Evolutionary conservation across 108 stramenopile genomes (phyloP).

Genomic region (Pelagomonas calceolata): DNA sequence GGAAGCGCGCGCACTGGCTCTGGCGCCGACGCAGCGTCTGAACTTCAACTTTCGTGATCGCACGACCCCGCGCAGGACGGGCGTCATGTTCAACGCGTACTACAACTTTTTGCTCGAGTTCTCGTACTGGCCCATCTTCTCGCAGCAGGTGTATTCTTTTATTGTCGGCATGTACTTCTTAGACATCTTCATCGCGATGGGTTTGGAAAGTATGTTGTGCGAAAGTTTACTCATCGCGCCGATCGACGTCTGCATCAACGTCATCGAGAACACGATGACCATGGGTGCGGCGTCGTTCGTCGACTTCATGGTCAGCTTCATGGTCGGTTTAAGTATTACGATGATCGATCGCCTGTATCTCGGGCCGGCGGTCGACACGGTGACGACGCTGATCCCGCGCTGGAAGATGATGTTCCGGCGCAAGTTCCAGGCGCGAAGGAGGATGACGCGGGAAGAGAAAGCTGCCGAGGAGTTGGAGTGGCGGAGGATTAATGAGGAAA

Average conservation of each 20-base stretch:
- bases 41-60: not conserved
- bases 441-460: slow-evolving; percentile 61
- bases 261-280: slow-evolving; percentile 56
- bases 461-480: slow-evolving; percentile 53
- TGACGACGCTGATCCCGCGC: slow-evolving; percentile 47
- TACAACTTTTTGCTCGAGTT: slow-evolving; percentile 48
- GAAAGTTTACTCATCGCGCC: slow-evolving; percentile 56
- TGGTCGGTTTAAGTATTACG: slow-evolving; percentile 45
- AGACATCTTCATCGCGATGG: slow-evolving; percentile 48
- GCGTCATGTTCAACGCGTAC: not conserved
- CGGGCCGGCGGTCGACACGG: slow-evolving; percentile 47
- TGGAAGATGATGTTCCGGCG: slow-evolving; percentile 54
- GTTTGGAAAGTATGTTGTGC: slow-evolving; percentile 37
- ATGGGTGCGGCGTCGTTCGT: slow-evolving; percentile 64
- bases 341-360: slow-evolving; percentile 58
- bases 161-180: slow-evolving; percentile 53
- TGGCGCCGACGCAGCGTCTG: too few species aligned
- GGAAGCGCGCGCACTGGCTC: slow-evolving; percentile 64
- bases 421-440: slow-evolving; percentile 27
- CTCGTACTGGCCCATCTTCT: slow-evolving; percentile 55
- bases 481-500: slow-evolving; percentile 63
- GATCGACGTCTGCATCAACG: slow-evolving; percentile 45
- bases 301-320: slow-evolving; percentile 57
- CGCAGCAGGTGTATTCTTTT: slow-evolving; percentile 44
- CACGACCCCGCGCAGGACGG: too few species aligned